Evolutionary conservation across 257 asterid genomes (phyloP).

Genomic region (Leptodermis oblonga): DNA sequence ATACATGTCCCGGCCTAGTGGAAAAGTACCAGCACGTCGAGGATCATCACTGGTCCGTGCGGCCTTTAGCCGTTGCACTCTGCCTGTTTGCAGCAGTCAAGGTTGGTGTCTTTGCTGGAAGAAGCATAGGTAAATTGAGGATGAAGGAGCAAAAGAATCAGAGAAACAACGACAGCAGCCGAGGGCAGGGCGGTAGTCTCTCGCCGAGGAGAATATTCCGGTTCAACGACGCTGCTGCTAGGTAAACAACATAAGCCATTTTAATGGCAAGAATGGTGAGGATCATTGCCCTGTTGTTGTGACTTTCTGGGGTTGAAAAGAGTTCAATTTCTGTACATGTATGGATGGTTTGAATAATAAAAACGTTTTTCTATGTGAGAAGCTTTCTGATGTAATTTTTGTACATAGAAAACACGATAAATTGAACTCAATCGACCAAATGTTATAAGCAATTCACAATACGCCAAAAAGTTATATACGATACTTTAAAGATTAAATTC

Average conservation of each 20-base stretch:
- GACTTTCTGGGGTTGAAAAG: too few species aligned
- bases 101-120: slow-evolving; percentile 41
- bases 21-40: slow-evolving; percentile 57
- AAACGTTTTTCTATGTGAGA: too few species aligned
- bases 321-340: too few species aligned
- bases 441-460: too few species aligned
- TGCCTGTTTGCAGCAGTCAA: slow-evolving; percentile 34
- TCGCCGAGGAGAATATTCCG: slow-evolving; percentile 23
- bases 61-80: slow-evolving; percentile 41
- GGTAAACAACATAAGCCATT: slow-evolving; percentile 3
- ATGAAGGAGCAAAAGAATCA: slow-evolving; percentile 5
- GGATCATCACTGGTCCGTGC: slow-evolving; percentile 63
- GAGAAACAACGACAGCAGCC: slow-evolving; percentile 8
- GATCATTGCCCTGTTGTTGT: too few species aligned
- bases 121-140: slow-evolving; percentile 21
- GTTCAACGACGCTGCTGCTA: slow-evolving; percentile 24
- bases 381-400: too few species aligned
- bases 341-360: too few species aligned
- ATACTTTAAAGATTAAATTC: too few species aligned
- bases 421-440: too few species aligned
- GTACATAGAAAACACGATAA: too few species aligned
- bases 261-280: too few species aligned
- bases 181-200: slow-evolving; percentile 19
- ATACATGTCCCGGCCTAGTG: slow-evolving; percentile 43
- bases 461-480: too few species aligned